Evolutionary conservation across 345 rosid species (phyloP).

Genomic region (Turnera subulata): DNA sequence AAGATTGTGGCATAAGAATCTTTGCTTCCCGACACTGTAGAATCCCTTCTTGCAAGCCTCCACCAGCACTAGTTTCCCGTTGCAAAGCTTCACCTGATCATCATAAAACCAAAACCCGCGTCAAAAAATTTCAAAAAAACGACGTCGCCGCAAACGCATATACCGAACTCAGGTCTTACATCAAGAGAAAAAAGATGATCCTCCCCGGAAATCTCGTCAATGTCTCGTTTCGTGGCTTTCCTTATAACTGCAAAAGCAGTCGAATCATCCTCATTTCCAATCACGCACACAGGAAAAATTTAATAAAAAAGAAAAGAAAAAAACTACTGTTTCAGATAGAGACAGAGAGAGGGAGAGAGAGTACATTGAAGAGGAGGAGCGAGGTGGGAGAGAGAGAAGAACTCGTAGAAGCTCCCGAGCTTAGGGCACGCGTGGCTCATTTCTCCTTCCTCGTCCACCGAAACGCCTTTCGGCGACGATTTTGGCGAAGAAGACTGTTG

Average conservation of each 20-base stretch:
- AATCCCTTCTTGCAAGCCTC: constrained; percentile 88
- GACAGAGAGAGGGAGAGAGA: constrained; percentile 12
- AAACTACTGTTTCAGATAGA: too few species aligned
- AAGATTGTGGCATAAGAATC: constrained; percentile 70
- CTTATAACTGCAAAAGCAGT: constrained; percentile 48
- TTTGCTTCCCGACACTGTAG: constrained; percentile 70
- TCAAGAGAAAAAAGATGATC: constrained; percentile 89
- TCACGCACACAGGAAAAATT: background rate
- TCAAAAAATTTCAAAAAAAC: background rate
- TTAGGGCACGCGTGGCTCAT: constrained; percentile 67
- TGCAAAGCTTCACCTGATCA: constrained; percentile 85
- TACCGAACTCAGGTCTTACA: constrained; percentile 34
- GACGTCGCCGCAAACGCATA: background rate
- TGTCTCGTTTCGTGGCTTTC: constrained; percentile 46
- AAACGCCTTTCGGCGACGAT: constrained; percentile 38
- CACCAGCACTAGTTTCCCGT: constrained; percentile 79
- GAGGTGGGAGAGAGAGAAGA: constrained; percentile 90
- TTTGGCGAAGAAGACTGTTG: constrained; percentile 26
- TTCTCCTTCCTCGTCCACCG: constrained; percentile 65
- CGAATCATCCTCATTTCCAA: background rate
- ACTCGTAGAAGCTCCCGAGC: constrained; percentile 86
- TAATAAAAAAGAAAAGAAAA: too few species aligned
- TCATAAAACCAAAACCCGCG: constrained; percentile 3
- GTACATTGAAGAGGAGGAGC: constrained; percentile 92
- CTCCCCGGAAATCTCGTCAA: constrained; percentile 51